phyloP scores from a whole-genome alignment of 2,329 filamentous ascomycete species.

The Claviceps sp. region DNA sequence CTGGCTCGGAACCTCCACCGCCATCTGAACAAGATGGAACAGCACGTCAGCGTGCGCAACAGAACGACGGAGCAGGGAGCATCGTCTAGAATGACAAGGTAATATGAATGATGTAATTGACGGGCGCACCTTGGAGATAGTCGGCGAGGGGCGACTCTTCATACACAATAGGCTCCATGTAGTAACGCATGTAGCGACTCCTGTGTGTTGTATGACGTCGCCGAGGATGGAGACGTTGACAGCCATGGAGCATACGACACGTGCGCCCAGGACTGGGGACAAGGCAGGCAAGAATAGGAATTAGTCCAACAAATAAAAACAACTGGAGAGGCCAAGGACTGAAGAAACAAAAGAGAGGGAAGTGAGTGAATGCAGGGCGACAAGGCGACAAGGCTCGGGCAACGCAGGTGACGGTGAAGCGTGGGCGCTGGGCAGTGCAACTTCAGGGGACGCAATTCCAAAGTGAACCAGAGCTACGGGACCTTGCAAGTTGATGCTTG shows the following conservation, averaged over 20 bases:
- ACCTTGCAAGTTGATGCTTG: background rate
- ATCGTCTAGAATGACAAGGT: background rate
- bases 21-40: slow-evolving; percentile 23
- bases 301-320: background rate
- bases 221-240: slow-evolving; percentile 13
- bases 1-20: slow-evolving; percentile 29
- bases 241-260: slow-evolving; percentile 14
- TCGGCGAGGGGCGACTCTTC: slow-evolving; percentile 78
- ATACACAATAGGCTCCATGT: slow-evolving; percentile 74
- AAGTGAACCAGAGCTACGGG: no score
- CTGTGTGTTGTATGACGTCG: slow-evolving; percentile 11
- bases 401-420: background rate
- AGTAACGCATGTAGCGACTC: slow-evolving; percentile 27
- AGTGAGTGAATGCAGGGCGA: background rate
- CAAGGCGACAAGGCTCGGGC: background rate
- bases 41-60: background rate
- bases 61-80: background rate
- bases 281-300: background rate
- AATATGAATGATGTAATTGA: background rate
- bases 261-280: slow-evolving; percentile 1
- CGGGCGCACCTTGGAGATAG: slow-evolving; percentile 65
- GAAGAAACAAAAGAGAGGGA: background rate
- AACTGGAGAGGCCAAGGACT: background rate
- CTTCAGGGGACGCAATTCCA: background rate
- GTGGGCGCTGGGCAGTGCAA: background rate